Evolutionary conservation across 805 yeast genomes (phyloP), one percentile per base, ranked within the genome.

Genomic region (Yamadazyma kitorensis): DNA sequence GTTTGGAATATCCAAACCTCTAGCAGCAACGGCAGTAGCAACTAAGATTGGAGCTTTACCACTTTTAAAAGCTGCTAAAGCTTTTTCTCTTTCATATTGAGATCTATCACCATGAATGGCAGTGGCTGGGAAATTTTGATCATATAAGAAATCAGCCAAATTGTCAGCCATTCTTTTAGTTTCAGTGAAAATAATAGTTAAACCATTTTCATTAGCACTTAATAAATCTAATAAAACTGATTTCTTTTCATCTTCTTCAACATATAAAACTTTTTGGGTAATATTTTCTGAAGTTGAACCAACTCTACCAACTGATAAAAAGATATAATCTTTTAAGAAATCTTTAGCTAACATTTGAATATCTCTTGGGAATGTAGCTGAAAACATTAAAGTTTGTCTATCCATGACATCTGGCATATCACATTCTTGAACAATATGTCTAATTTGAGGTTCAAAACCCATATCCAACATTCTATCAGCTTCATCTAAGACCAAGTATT

Each of bases 391-490:
- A 24, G 99, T 93, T 72, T 93, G 98, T 73, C 99, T 84, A 54
- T 83, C 76, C 41, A 76, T 71, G 37, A 86, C 94, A 47, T 73
- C 80, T 44, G 99, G 97, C 98, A 93, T 93, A 64, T 88, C 98
- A 74, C 94, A 89, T 49, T 85, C 95, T 68, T 91, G 94, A 44
- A 93, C 98, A 57, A 93, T 91, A 64, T 88, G 85, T 78, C 98
- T 86, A 61, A 93, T 93, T 76, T 93, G 98, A 48, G 97, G 97
- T 74, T 93, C 98, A 72, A 93, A 93, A 78, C 98, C 98, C 98
- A 93, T 93, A 80, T 93, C 98, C 71, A 93, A 81, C 98, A 93
- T 93, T 75, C 98, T 86, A 71, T 93, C 98, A 58, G 98, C 98
- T 76, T 91, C 98, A 69, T 91, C 98, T 50, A 93, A 76, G 34